Evolutionary conservation across 164 flowering plant species (phyloP).

Genomic region (Tetracentron sinense): DNA sequence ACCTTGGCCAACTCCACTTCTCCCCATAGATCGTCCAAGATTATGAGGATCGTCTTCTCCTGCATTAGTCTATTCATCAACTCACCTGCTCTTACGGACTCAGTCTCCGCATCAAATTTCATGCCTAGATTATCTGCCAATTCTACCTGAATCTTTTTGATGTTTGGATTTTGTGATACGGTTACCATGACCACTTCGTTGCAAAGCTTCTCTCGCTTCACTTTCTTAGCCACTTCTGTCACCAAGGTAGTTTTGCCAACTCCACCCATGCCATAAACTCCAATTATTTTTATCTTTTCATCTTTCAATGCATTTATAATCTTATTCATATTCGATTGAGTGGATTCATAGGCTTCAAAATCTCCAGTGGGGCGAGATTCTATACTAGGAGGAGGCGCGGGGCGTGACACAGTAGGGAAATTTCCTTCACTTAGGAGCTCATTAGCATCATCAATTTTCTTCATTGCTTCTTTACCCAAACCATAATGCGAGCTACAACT

Average conservation of each 20-base stretch:
- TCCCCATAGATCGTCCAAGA: constrained; percentile 6
- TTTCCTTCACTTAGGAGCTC: background rate
- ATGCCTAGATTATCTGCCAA: background rate
- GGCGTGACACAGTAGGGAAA: background rate
- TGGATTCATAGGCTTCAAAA: background rate
- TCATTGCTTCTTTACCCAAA: constrained; percentile 5
- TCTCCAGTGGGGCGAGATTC: background rate
- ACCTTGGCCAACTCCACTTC: background rate
- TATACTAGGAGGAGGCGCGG: background rate
- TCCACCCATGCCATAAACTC: constrained; percentile 3
- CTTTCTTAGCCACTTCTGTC: background rate
- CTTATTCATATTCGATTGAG: background rate
- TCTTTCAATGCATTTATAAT: background rate
- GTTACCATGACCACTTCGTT: constrained; percentile 3
- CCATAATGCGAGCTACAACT: constrained; percentile 1
- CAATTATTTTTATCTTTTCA: background rate
- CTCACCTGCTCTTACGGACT: background rate
- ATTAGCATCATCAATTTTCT: background rate
- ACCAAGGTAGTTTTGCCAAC: constrained; percentile 13
- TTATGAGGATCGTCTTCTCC: background rate
- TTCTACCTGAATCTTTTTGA: background rate
- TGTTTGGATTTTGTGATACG: background rate
- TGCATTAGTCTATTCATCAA: background rate
- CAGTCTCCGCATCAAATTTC: background rate
- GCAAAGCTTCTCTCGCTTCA: background rate